Conservation (phyloP, 768 basidiomycete species). For the Pulveroboletus ravenelii region DNA sequence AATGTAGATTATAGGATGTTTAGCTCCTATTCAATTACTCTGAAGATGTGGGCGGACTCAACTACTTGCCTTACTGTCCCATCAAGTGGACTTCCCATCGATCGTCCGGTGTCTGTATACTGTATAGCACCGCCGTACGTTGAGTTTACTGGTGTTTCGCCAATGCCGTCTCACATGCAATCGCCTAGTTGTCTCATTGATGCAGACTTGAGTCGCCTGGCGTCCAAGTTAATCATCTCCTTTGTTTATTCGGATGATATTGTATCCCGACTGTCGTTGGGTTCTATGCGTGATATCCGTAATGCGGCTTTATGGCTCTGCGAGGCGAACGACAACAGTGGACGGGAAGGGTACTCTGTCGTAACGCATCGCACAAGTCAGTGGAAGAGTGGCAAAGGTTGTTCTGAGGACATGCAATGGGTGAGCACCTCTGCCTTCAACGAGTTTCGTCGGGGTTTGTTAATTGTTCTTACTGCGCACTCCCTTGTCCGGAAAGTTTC, state of each 20-base stretch:
- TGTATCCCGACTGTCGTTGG: slow-evolving; percentile 73
- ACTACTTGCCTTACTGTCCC: slow-evolving; percentile 63
- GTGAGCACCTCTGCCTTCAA: slow-evolving; percentile 31
- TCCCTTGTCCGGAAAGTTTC: slow-evolving; percentile 45
- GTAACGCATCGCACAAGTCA: slow-evolving; percentile 46
- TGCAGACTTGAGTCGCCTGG: slow-evolving; percentile 52
- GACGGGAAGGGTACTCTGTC: slow-evolving; percentile 36
- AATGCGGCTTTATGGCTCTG: slow-evolving; percentile 79
- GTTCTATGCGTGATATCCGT: slow-evolving; percentile 69
- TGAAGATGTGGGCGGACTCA: slow-evolving; percentile 83
- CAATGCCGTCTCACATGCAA: background rate
- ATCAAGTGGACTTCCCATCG: slow-evolving; percentile 65
- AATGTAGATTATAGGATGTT: background rate
- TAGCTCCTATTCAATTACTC: background rate
- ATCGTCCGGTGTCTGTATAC: slow-evolving; percentile 65
- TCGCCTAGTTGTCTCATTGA: slow-evolving; percentile 55
- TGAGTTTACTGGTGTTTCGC: background rate
- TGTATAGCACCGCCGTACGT: slow-evolving; percentile 78
- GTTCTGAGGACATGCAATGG: slow-evolving; percentile 48
- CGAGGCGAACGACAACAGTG: slow-evolving; percentile 50
- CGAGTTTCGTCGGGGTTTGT: background rate
- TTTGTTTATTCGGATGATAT: slow-evolving; percentile 82
- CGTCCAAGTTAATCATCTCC: slow-evolving; percentile 62
- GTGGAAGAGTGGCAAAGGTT: slow-evolving; percentile 60
- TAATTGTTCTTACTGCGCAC: background rate